Evolutionary conservation across 1,284 basidiomycete genomes (phyloP), one percentile per base, ranked within the genome.

Genomic region (Puccinia horiana): DNA sequence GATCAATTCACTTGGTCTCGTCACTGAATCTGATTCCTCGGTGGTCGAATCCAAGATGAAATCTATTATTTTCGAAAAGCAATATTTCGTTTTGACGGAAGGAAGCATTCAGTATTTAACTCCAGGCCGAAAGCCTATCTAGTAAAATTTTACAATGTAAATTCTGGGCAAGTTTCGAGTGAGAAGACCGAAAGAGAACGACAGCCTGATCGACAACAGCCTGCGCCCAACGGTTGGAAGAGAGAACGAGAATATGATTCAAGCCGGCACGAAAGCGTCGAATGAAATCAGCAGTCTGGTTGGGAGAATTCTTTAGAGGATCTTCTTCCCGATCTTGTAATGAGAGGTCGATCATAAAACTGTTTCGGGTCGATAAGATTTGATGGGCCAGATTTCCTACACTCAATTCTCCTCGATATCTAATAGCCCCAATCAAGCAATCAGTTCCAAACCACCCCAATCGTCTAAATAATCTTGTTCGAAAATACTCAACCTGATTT

Each of bases 271-370:
- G 47, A 32, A 73, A 54, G 23, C n/a, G 2, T 52, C 54, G 6
- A 29, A 73, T 73, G 32, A 73, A 73, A 8, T 26, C 70, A 26
- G n/a, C n/a, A n/a, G 8, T 61, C 58, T 69, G 32, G 20, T 37
- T 20, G 12, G 29, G 23, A n/a, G n/a, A n/a, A 1, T 32, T 52
- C 23, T 5, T 23, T 20, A 3, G 44, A 54, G 5, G 14, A 37
- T 49, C 47, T 37, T 70, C 6, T 52, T 52, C 42, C 3, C 12
- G 42, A 32, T 61, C 12, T 61, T 29, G 32, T 49, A 73, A 73
- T 35, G 75, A 58, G 42, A 76, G 23, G 61, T 76, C 54, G 1
- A 32, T 32, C 75, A 76, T 76, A 49, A 76, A 76, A 42, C 75
- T 76, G 37, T 42, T 76, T 44, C 42, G 40, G n/a, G 75, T 76